Evolutionary conservation across 2,329 filamentous ascomycete species (phyloP).

Genomic region (Didymella exigua): DNA sequence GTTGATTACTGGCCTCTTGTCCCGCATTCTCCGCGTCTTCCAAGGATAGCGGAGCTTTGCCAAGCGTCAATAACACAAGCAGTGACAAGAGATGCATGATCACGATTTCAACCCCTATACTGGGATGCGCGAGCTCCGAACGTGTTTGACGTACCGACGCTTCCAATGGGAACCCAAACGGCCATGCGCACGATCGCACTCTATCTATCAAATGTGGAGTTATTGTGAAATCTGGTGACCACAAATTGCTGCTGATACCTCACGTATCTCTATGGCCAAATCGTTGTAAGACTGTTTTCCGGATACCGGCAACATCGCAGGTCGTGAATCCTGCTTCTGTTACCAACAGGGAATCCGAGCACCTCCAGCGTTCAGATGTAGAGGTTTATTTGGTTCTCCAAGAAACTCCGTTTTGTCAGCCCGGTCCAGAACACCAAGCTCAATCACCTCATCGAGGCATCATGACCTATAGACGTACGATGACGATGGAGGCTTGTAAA

Average conservation of each 20-base stretch:
- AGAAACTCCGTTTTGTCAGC: not conserved
- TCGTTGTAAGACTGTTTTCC: not conserved
- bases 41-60: conserved; percentile 17
- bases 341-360: not conserved
- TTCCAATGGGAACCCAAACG: not conserved
- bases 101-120: not conserved
- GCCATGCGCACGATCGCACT: not conserved
- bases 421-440: not conserved
- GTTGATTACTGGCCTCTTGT: conserved; percentile 1
- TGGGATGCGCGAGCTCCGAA: not conserved
- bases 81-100: conserved; percentile 1
- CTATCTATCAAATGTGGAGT: not conserved
- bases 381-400: not conserved
- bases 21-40: conserved; percentile 12
- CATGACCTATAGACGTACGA: not conserved
- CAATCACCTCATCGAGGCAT: not conserved
- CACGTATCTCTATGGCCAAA: not conserved
- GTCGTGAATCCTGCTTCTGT: not conserved
- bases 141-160: not conserved
- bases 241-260: not conserved
- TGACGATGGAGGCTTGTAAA: conserved; percentile 2
- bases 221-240: not conserved
- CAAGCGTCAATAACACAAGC: conserved; percentile 12
- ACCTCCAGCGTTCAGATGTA: not conserved
- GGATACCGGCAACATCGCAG: not conserved